Base-by-base conservation (phyloP, 768 basidiomycete genomes). In the Trametes elegans region DNA sequence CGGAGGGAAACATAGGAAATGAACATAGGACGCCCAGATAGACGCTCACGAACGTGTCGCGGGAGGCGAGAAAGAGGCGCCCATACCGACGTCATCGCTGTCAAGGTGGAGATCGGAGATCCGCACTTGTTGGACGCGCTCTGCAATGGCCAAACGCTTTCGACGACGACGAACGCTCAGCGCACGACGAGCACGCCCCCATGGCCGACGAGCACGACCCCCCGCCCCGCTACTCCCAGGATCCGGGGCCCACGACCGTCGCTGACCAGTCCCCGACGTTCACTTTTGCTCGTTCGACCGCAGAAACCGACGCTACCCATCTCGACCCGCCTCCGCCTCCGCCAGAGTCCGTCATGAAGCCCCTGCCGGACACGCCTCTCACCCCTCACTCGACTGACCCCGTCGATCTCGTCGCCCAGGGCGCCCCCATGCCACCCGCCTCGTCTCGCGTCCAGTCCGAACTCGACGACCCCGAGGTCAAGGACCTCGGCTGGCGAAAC, bases 391-490 rank as follows among this genome's bases (percentile, higher is more conserved):
- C 39, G 0, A 36, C 21, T 11, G 49, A 57, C 23, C 43, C 55
- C 7, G 36, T 32, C 41, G 42, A 44, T 11, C 57, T 51, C 8
- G 56, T 52, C 18, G 56, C 56, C 4, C 2, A 13, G 7, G 55
- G 38, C 11, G 3, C 26, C 1, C 6, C 43, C 3, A 34, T 57
- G 38, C 56, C 56, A 3, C 49, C 56, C 5, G 26, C 26, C 4
- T 46, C 57, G 9, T 47, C 50, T 19, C 50, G 39, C 44, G 58
- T 53, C 10, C 44, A 44, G 14, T 53, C 55, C 2, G 36, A 63
- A 46, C 62, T 68, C 28, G 66, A 64, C 14, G 66, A 68, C 31
- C 66, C 66, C 2, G 65, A 62, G 14, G 59, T 66, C 16, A 63
- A 60, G 36, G 67, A 68, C 28, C 59, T 65, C 13, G 65, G 67